Conservation (phyloP, 352 stramenopile genomes). For the Pythium pectinolyticum region DNA sequence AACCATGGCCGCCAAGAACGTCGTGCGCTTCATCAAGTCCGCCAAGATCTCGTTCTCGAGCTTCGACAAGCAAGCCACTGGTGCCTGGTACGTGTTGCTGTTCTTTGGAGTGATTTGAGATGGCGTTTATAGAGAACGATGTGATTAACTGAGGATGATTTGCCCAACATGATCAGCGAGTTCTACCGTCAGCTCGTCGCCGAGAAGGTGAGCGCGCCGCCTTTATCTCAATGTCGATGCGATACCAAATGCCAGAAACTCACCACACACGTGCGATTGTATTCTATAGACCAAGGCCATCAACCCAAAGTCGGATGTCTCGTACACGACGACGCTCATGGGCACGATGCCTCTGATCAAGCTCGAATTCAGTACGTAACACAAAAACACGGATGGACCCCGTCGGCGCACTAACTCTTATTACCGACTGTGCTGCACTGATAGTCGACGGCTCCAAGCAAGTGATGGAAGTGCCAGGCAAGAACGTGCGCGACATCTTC, state of each 20-base stretch:
- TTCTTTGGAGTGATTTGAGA: no score
- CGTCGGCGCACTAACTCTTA: neutral
- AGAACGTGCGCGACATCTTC: constrained; percentile 83
- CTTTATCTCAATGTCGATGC: neutral
- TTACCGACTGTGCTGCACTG: neutral
- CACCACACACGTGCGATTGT: neutral
- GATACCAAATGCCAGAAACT: neutral
- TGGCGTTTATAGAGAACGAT: no score
- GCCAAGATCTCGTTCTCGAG: constrained; percentile 84
- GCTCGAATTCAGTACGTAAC: constrained; percentile 76
- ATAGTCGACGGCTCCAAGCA: constrained; percentile 81
- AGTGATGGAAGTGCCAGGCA: constrained; percentile 61
- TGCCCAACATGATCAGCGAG: constrained; percentile 59
- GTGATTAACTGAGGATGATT: constrained; percentile 3
- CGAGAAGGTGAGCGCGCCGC: constrained; percentile 46
- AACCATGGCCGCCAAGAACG: constrained; percentile 78
- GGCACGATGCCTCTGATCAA: constrained; percentile 66
- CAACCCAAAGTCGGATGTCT: constrained; percentile 82
- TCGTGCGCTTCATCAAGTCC: constrained; percentile 86
- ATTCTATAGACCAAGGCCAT: constrained; percentile 54
- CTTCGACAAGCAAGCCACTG: constrained; percentile 70
- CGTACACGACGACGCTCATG: constrained; percentile 52
- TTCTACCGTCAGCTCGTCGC: constrained; percentile 85
- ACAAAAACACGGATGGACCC: neutral
- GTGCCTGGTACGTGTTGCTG: constrained; percentile 57